Base-by-base conservation (phyloP, 805 yeast species). In the Candida patagonica region DNA sequence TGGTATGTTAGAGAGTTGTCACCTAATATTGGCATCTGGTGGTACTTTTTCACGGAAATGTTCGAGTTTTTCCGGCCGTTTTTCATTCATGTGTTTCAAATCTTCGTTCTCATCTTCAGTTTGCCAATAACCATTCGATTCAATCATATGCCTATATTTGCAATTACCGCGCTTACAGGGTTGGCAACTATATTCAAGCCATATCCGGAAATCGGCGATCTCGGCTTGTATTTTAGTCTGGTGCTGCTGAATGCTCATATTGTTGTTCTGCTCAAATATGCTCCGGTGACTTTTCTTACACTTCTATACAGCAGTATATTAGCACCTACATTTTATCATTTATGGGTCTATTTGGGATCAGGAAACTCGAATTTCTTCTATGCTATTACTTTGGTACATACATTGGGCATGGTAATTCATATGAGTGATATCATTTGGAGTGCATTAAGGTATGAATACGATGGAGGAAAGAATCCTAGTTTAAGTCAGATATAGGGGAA, bases 11-110 rank as follows among this genome's bases (percentile, higher is more conserved):
- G 69, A 27, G 88, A 85, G 47, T 74, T 87, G 45, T 69, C 78
- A 4, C 98, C 98, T 21, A 92, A 92, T 60, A 59, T 92, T 48
- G 98, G 98, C 0, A 66, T 92, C 16, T 92, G 99, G 99, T 92
- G 99, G 99, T 92, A 92, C 64, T 78, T 88, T 52, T 92, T 92
- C 66, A 82, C 89, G 30, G 98, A 92, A 60, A 83, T 92, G 76
- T 92, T 92, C 62, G 92, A 81, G 41, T 82, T 78, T 55, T 92
- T 89, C 68, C 71, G 80, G 22, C 77, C 84, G 16, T 87, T 92
- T 54, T 92, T 83, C 66, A 63, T 79, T 29, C 78, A 86, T 8
- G 79, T 87, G 16, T 92, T 88, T 74, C 88, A 87, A 53, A 53
- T 88, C 34, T 86, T 78, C 60, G 61, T 77, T 12, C 65, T 76